phyloP scores from a whole-genome alignment of 2,329 filamentous ascomycete genomes.

The Aspergillus ruber region DNA sequence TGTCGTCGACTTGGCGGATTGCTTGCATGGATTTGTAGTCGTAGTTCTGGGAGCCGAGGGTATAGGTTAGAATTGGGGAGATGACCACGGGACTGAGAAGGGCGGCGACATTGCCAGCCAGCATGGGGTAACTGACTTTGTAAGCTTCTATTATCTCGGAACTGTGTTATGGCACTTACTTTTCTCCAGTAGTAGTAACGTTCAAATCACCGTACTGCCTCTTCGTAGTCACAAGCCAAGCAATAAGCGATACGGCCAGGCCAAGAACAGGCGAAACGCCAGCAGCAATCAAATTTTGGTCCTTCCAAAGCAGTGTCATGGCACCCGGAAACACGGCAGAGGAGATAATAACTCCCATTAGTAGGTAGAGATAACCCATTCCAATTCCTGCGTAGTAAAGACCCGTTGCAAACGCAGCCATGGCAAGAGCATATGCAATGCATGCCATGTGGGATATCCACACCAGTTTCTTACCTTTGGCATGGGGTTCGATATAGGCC shows the following conservation, averaged over 20 bases:
- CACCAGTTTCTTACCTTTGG: conserved; percentile 69
- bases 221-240: conserved; percentile 72
- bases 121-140: conserved; percentile 59
- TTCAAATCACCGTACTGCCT: conserved; percentile 62
- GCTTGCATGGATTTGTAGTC: conserved; percentile 78
- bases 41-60: conserved; percentile 68
- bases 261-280: conserved; percentile 64
- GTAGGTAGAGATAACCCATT: conserved; percentile 82
- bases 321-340: conserved; percentile 77
- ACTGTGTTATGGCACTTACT: conserved; percentile 37
- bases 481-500: conserved; percentile 73
- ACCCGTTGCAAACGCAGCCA: conserved; percentile 71
- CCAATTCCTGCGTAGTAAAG: conserved; percentile 68
- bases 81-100: conserved; percentile 70
- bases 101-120: conserved; percentile 78
- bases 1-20: conserved; percentile 73
- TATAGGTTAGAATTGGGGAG: conserved; percentile 66
- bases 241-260: conserved; percentile 61
- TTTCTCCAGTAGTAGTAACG: conserved; percentile 72
- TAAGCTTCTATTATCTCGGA: background rate
- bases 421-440: conserved; percentile 67
- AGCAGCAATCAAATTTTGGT: conserved; percentile 70
- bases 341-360: conserved; percentile 89
- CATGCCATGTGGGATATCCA: conserved; percentile 71
- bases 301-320: conserved; percentile 71